Conservation (phyloP, 495 filamentous ascomycete genomes). For the Penicillium psychrofluorescens region DNA sequence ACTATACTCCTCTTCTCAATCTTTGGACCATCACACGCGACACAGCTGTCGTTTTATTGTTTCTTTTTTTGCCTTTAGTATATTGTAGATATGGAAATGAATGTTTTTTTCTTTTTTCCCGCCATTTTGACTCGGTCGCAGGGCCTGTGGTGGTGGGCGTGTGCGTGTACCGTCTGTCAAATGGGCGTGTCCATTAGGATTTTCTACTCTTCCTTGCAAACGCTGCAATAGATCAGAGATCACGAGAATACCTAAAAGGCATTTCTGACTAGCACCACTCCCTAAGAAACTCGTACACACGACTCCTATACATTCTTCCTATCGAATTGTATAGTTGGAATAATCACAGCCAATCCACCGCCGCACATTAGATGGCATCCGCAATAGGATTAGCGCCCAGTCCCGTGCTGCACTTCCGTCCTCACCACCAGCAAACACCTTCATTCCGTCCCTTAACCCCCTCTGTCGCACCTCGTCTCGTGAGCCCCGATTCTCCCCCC, state of each 20-base stretch:
- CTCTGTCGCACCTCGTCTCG: conserved; percentile 13
- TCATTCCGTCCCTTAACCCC: conserved; percentile 9
- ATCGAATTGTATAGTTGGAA: too few species aligned
- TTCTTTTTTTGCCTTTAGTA: conserved; percentile 11
- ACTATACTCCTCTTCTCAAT: conserved; percentile 51
- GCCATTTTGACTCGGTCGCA: neutral
- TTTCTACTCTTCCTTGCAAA: too few species aligned
- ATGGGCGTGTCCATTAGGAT: too few species aligned
- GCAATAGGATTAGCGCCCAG: conserved; percentile 31
- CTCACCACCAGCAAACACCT: conserved; percentile 27
- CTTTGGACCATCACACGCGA: conserved; percentile 47
- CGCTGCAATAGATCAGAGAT: too few species aligned
- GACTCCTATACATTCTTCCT: too few species aligned
- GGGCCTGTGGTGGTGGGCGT: too few species aligned
- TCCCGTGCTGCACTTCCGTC: conserved; percentile 36
- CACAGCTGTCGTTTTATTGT: conserved; percentile 33
- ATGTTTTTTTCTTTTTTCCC: neutral
- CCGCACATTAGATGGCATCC: conserved; percentile 8
- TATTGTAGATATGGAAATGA: too few species aligned
- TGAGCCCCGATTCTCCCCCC: conserved; percentile 9
- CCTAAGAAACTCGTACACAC: too few species aligned
- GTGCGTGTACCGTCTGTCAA: too few species aligned
- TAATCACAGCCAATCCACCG: too few species aligned
- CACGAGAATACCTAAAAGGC: too few species aligned
- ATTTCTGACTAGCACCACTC: too few species aligned